A percentile compares a stretch with the other conserved stretches of the same genome.
Conservation (phyloP, 345 rosid species). For the Melaleuca quinquenervia region DNA sequence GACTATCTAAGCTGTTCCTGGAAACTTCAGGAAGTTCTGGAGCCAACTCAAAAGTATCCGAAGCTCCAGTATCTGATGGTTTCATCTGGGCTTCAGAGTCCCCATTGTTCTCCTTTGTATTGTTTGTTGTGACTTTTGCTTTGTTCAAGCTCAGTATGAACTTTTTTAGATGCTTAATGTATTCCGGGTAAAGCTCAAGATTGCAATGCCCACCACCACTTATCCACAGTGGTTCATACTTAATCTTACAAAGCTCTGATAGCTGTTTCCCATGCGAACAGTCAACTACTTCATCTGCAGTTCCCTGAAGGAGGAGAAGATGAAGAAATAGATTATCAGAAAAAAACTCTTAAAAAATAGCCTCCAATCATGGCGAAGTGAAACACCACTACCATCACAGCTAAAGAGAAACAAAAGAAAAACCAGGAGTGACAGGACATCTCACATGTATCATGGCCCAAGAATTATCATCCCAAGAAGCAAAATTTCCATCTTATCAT, state of each 20-base stretch:
- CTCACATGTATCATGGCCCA: background rate
- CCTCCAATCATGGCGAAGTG: background rate
- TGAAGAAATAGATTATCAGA: background rate
- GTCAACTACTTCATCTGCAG: conserved; percentile 83
- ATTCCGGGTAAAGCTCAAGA: conserved; percentile 85
- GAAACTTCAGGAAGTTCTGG: conserved; percentile 73
- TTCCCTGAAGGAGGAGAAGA: conserved; percentile 38
- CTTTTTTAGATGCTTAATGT: conserved; percentile 68
- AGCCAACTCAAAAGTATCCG: conserved; percentile 60
- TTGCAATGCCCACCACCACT: conserved; percentile 87
- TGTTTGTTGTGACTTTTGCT: conserved; percentile 31
- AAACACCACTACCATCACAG: background rate
- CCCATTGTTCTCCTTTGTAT: conserved; percentile 18
- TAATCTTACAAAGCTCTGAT: conserved; percentile 71
- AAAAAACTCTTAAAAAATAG: background rate
- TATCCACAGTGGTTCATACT: conserved; percentile 84
- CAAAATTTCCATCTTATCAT: background rate
- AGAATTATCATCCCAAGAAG: background rate
- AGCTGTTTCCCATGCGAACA: conserved; percentile 84
- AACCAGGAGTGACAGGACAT: background rate
- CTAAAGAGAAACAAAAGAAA: background rate
- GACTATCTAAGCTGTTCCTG: conserved; percentile 93
- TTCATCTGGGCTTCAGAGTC: conserved; percentile 41
- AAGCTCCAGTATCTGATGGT: conserved; percentile 38
- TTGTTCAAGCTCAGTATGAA: conserved; percentile 49